phyloP scores from a whole-genome alignment of 1,139 yeast species.

The Pichia sp. region DNA sequence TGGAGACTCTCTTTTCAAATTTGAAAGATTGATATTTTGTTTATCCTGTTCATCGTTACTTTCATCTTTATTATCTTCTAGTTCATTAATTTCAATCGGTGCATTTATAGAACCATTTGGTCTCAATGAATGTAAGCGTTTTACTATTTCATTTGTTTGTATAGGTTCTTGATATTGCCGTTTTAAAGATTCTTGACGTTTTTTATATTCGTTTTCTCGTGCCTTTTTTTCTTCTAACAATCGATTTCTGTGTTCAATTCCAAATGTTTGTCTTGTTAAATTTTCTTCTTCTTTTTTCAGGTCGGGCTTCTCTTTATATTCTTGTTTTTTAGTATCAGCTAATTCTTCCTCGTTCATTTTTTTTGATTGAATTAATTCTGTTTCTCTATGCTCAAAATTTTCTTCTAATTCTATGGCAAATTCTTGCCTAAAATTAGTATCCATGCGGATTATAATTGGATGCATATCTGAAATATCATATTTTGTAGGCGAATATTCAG shows the following conservation, averaged over 20 bases:
- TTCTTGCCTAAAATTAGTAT: slow-evolving; percentile 10
- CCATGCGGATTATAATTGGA: slow-evolving; percentile 20
- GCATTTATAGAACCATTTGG: slow-evolving; percentile 6
- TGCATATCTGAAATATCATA: slow-evolving; percentile 26
- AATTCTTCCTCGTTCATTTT: background rate
- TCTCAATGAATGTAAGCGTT: background rate
- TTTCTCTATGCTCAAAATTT: background rate
- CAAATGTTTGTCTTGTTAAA: background rate
- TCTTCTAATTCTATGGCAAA: background rate
- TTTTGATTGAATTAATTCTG: no score
- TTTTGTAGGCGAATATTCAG: slow-evolving; percentile 18
- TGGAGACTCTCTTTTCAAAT: no score
- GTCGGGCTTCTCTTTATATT: background rate
- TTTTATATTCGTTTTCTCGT: background rate
- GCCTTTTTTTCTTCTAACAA: background rate
- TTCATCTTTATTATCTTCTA: slow-evolving; percentile 7
- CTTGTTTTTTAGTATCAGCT: background rate
- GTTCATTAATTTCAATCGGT: slow-evolving; percentile 15
- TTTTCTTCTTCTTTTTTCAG: background rate
- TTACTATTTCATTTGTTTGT: background rate
- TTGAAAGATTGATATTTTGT: background rate
- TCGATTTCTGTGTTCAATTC: no score
- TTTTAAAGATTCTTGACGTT: background rate
- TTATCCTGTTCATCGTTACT: background rate
- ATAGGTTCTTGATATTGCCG: background rate